Evolutionary conservation across 306 rosid species (phyloP), one percentile per base, ranked within the genome.

Genomic region (Sicyos edulis): DNA sequence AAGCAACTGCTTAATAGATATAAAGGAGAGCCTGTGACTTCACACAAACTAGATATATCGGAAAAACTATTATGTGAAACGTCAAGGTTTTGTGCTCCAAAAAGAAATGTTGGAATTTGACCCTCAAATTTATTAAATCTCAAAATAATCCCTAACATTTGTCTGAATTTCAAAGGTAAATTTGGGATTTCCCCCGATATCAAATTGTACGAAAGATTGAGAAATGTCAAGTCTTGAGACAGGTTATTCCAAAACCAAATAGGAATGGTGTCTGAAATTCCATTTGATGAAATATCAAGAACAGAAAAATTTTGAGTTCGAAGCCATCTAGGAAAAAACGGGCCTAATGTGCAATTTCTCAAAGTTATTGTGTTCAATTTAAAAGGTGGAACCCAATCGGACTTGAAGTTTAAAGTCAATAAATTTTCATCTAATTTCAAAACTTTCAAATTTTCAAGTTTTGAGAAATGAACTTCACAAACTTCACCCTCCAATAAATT

Each of bases 251-350:
- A 61, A 32, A 61, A 61, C 68, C 68, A 62, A 0, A 2, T 0
- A 2, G 68, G 68, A 62, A 62, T 62, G 6, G 4, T 34, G 68
- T 62, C 68, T 62, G 68, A 62, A 34, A 62, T 62, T 15, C 3
- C 2, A 15, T 7, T 26, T 2, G 7, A 4, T 14, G 68, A 32
- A 62, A 32, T 29, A 16, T 62, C 68, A 62, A 62, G 20, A 3
- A 2, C 0, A 0, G 24, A 32, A 12, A 62, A 62, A n/a, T 62
- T 34, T 34, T 32, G 49, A 7, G 68, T 62, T 62, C 2, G 68
- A 62, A 62, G 22, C 68, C 68, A 62, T 2, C 5, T 16, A 3
- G 50, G 49, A 37, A 62, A 62, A 16, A 2, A 7, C 15, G 50
- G 47, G 14, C 68, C 49, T 5, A 62, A 34, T 8, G 16, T 29